Evolutionary conservation across 164 flowering plant genomes (phyloP).

Genomic region (Umbilicus rupestris): DNA sequence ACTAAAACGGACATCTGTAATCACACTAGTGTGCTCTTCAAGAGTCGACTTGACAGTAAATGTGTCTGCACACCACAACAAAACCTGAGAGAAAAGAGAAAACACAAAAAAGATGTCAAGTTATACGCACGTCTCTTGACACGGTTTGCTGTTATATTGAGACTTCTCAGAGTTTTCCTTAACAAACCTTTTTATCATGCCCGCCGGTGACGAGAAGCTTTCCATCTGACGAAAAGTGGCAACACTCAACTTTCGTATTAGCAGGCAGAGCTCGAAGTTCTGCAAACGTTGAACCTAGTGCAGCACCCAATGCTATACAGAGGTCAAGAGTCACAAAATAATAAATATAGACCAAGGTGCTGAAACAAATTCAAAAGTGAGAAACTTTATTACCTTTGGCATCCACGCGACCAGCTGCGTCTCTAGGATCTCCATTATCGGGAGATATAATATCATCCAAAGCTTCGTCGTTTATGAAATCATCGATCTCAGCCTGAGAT

Average conservation of each 20-base stretch:
- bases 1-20: slow-evolving; percentile 82
- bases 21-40: slow-evolving; percentile 58
- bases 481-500: slow-evolving; percentile 39
- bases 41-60: slow-evolving; percentile 39
- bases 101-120: background rate
- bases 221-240: slow-evolving; percentile 8
- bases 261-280: slow-evolving; percentile 24
- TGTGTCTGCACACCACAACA: slow-evolving; percentile 60
- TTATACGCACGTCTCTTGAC: background rate
- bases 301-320: slow-evolving; percentile 6
- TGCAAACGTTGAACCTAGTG: slow-evolving; percentile 27
- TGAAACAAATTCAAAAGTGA: background rate
- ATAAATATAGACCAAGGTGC: background rate
- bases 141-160: background rate
- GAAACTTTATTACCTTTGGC: slow-evolving; percentile 25
- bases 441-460: slow-evolving; percentile 42
- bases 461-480: slow-evolving; percentile 34
- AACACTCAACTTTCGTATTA: slow-evolving; percentile 22
- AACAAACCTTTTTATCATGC: slow-evolving; percentile 8
- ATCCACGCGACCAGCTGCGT: slow-evolving; percentile 23
- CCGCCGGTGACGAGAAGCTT: slow-evolving; percentile 7
- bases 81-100: slow-evolving; percentile 40
- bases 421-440: slow-evolving; percentile 36
- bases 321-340: slow-evolving; percentile 5
- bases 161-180: background rate